Percentiles rank a stretch among this genome's conserved stretches.
Conservation (phyloP, 2,329 filamentous ascomycete genomes). For the Diaporthe sp. region DNA sequence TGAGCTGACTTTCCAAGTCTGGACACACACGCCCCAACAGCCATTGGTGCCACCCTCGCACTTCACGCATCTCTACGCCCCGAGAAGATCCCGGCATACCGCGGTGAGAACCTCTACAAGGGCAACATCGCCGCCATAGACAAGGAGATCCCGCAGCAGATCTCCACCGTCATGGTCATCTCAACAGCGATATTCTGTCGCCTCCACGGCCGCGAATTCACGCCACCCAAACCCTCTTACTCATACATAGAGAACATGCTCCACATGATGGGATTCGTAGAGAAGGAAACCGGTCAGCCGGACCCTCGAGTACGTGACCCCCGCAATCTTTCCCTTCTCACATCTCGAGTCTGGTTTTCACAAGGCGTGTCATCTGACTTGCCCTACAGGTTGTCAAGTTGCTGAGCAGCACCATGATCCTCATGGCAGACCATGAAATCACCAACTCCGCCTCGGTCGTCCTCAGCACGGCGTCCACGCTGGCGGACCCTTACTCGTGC, state of each 20-base stretch:
- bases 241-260: conserved; percentile 23
- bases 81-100: conserved; percentile 12
- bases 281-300: background rate
- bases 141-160: background rate
- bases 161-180: background rate
- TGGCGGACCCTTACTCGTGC: conserved; percentile 13
- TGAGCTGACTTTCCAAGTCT: background rate
- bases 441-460: conserved; percentile 20
- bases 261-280: conserved; percentile 14
- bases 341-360: too few relatives aligned
- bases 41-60: conserved; percentile 6
- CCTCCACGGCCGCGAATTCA: conserved; percentile 23
- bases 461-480: background rate
- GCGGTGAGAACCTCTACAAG: conserved; percentile 11
- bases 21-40: conserved; percentile 9
- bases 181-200: conserved; percentile 11
- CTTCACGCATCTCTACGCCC: background rate
- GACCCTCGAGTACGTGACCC: background rate
- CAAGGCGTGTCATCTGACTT: background rate
- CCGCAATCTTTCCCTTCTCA: background rate
- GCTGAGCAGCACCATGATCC: background rate
- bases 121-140: conserved; percentile 1
- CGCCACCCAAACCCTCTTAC: background rate
- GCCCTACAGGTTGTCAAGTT: background rate
- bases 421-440: conserved; percentile 22